Base-by-base conservation (phyloP, 2,329 filamentous ascomycete genomes). In the Fusarium sulawesiense region DNA sequence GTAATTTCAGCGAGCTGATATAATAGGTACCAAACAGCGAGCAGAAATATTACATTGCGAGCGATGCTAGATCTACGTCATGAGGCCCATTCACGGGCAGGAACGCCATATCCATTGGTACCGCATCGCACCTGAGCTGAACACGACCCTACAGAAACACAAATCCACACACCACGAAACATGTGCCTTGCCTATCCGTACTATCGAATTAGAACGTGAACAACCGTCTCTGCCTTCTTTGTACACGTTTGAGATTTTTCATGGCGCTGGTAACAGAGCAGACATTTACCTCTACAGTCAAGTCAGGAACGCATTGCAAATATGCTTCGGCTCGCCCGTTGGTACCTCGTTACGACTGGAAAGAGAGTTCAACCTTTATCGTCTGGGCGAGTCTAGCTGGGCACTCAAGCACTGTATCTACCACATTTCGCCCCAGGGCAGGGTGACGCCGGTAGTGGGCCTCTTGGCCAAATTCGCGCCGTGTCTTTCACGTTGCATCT, bases 391-490 rank as follows among this genome's bases (percentile, higher is more conserved):
- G 68, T 66, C 68, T 59, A 58, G 51, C 40, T 50, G 21, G 30
- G 44, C 32, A 45, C 45, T 49, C 12, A 30, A 30, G 29, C 12
- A 30, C 29, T 30, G 45, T 42, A 25, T 16, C 34, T 44, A 27
- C 40, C 48, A 53, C 56, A 71, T 59, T 66, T 69, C 60, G 60
- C 60, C 55, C 63, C 55, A 60, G 63, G 63, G 62, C 67, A 68
- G 57, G 60, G 68, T 71, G 68, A 71, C 68, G 60, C 60, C 46
- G 68, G 20, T 55, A 56, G 68, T 72, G 68, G 68, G 53, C 60
- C 68, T 55, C 25, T 37, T 41, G 56, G 64, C 70, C 69, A 74
- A 71, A 65, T 68, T 68, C 54, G 73, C 56, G 50, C 70, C 66
- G 68, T 74, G 72, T 64, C 55, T 74, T 56, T 58, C 23, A 34